Conservation (phyloP, 202 grass and related monocot genomes). For the Schoenoplectus tabernaemontani region DNA sequence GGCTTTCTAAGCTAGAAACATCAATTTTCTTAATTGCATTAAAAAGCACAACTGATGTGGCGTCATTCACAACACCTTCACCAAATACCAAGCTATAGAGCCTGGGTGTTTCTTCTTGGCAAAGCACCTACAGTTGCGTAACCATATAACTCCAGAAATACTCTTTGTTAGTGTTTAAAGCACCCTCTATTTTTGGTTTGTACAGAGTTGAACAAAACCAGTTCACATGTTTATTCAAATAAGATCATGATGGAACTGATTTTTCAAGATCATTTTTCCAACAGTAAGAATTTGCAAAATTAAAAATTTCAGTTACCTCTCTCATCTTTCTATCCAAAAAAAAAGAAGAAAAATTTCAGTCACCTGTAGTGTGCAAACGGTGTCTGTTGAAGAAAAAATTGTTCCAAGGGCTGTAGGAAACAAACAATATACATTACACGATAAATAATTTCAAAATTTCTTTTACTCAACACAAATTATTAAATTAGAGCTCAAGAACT, state of each 20-base stretch:
- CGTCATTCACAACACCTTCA: conserved; percentile 89
- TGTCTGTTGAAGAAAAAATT: conserved; percentile 90
- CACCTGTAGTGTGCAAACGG: conserved; percentile 78
- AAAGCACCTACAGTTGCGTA: conserved; percentile 49
- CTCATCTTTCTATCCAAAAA: neutral
- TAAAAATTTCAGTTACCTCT: neutral
- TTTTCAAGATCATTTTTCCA: neutral
- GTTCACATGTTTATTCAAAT: neutral
- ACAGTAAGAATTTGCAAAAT: neutral
- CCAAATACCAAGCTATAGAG: conserved; percentile 93
- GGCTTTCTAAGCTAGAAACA: conserved; percentile 40
- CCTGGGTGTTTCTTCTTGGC: conserved; percentile 75
- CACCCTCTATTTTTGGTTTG: neutral
- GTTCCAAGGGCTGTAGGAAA: conserved; percentile 52
- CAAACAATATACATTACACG: neutral
- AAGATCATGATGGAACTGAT: neutral
- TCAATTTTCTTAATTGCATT: conserved; percentile 76
- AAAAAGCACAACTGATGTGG: conserved; percentile 79
- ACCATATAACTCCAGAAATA: neutral
- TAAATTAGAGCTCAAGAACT: neutral
- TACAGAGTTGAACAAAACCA: neutral
- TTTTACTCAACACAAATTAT: neutral
- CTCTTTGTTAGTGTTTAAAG: neutral
- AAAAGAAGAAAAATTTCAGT: neutral
- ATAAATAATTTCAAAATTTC: neutral